Base-by-base conservation (phyloP, 805 yeast species). In the Saturnispora ahearnii region DNA sequence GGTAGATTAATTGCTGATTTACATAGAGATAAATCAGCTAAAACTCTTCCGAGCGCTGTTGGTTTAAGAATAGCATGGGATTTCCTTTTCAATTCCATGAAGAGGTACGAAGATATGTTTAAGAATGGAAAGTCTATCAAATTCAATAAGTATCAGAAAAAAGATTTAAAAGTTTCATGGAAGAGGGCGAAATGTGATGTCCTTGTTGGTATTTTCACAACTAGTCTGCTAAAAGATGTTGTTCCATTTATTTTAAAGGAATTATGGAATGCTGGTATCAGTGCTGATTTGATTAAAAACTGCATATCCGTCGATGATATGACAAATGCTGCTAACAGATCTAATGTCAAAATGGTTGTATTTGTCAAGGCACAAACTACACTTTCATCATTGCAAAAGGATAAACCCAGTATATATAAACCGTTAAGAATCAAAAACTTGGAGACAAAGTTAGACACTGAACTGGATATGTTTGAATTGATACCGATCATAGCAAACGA, bases 51-150 rank as follows among this genome's bases (percentile, higher is more conserved):
- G 21, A 73, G 74, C 48, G 96, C 89, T 1, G 97, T 90, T 41
- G 98, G 99, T 0, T 84, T 93, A 60, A 83, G 87, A 53, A 65
- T 93, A 50, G 87, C 93, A 0, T 80, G 87, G 74, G 88, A 83
- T 57, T 75, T 76, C 41, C 67, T 83, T 0, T 76, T 79, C 55
- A 71, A 71, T 28, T 66, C 76, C 4, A 77, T 80, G 68, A 73
- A 72, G 53, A 65, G 69, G 24, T 73, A 71, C 55, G 73, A 74
- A 58, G 73, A 64, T 15, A 58, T 65, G 65, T 64, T 64, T 52
- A 55, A 50, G 42, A 51, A 37, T 15, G 59, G 56, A 15, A 60
- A 57, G 21, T 26, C 45, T 10, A 58, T 53, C 45, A 59, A 55
- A 46, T 29, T 44, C 1, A 48, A 45, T 10, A 72, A 72, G 50